Evolutionary conservation across 331 rosid genomes (phyloP), one percentile per base, ranked within the genome.

Genomic region (Stylosanthes scabra): DNA sequence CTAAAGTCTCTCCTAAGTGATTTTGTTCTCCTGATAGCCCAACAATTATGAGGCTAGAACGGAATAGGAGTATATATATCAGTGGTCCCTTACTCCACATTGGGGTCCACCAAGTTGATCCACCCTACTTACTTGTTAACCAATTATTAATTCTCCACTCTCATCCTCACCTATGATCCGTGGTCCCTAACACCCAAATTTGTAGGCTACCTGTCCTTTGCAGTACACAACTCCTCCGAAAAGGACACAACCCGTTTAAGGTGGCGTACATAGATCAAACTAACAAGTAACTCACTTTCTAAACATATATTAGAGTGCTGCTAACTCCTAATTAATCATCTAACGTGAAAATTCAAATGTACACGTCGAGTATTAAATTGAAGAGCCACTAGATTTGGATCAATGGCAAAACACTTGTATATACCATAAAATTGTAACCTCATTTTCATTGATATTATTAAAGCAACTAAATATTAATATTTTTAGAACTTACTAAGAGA

Each of bases 101-200:
- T 12, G 15, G 66, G 68, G 4, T 15, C 75, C 15, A 4, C 56
- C 74, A 56, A 37, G 51, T 66, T 54, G 42, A 54, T 62, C 13
- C 3, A 28, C 74, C 59, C 63, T 13, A 47, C 60, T 75, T 13
- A 47, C 60, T 75, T 69, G 15, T 59, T 7, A 31, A 10, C 65
- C 70, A 49, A 14, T 41, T 15, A 70, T 63, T 20, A 20, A 20
- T 34, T 3, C 55, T 47, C 66, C 50, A 64, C 68, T 5, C 64
- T 47, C 14, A 6, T 13, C 15, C 37, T 44, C 9, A 59, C 3
- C 44, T 5, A 58, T 29, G 71, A n/a, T 74, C 80, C 77, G 39
- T 34, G 39, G 39, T 34, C 39, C 39, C 39, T 56, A 28, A 52
- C 63, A 1, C 37, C 63, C 66, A 27, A 37, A 3, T 46, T 50